A percentile compares a stretch with the other conserved stretches of the same genome.
Conservation (phyloP, 257 asterid genomes). For the Echium plantagineum region DNA sequence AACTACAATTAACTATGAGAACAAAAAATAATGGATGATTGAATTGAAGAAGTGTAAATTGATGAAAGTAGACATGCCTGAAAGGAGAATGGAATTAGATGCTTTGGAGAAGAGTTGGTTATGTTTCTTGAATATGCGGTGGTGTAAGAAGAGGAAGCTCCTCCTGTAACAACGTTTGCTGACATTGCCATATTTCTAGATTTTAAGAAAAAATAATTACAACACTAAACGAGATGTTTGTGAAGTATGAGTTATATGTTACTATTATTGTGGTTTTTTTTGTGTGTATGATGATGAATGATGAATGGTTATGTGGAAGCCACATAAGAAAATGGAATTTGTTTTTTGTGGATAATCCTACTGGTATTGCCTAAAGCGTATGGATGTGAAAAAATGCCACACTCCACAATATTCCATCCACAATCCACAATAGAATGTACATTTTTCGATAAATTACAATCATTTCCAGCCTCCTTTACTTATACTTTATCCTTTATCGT, state of each 20-base stretch:
- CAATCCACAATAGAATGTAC: too few species aligned
- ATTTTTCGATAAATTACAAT: too few species aligned
- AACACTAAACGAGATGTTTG: neutral
- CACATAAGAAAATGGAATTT: neutral
- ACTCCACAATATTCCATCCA: neutral
- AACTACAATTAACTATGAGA: too few species aligned
- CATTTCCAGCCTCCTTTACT: too few species aligned
- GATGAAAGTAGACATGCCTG: neutral
- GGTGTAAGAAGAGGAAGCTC: constrained; percentile 49
- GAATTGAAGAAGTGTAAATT: neutral
- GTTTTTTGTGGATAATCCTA: neutral
- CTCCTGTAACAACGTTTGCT: constrained; percentile 51
- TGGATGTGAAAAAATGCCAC: neutral
- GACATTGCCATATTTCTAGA: constrained; percentile 17
- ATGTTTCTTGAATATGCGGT: constrained; percentile 36
- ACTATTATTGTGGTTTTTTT: neutral
- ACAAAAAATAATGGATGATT: too few species aligned
- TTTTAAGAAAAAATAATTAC: too few species aligned
- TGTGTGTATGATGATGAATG: neutral
- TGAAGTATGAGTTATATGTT: neutral
- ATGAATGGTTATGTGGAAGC: neutral
- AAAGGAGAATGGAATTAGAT: constrained; percentile 9
- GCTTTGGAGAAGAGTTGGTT: constrained; percentile 18
- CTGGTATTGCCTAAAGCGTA: neutral
- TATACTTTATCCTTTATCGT: too few species aligned